These are phyloP conservation scores for Colletotrichum nymphaeae DNA, from an alignment of 2,329 filamentous ascomycete genomes.

Conservation along the genomic window DNA sequence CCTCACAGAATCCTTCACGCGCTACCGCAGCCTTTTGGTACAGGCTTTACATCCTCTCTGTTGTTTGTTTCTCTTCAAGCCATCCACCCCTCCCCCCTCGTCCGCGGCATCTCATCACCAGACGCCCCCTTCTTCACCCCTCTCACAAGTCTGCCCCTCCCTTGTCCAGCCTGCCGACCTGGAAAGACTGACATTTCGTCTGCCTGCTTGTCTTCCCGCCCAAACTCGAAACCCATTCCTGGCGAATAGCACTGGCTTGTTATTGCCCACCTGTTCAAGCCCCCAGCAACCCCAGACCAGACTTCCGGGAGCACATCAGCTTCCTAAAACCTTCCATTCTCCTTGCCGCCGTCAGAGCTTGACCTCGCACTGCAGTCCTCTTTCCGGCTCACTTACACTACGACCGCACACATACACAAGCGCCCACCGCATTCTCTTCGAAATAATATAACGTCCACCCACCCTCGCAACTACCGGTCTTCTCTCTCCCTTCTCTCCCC, in stretches of 20 bases:
- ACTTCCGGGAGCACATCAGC: constrained; percentile 31
- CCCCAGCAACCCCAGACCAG: constrained; percentile 36
- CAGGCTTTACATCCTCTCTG: constrained; percentile 5
- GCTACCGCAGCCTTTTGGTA: constrained; percentile 27
- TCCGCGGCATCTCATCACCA: constrained; percentile 25
- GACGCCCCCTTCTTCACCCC: constrained; percentile 25
- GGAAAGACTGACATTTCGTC: constrained; percentile 15
- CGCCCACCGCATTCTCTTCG: constrained; percentile 44
- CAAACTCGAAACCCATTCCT: constrained; percentile 19
- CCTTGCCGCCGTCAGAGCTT: constrained; percentile 37
- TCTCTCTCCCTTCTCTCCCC: constrained; percentile 40
- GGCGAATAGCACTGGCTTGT: constrained; percentile 30
- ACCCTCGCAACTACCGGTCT: constrained; percentile 48
- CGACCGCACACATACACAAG: constrained; percentile 40
- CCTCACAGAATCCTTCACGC: constrained; percentile 34
- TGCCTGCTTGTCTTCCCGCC: constrained; percentile 30
- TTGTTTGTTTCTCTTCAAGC: background rate
- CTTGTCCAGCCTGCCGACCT: constrained; percentile 25
- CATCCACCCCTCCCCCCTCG: constrained; percentile 4
- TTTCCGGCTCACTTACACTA: constrained; percentile 30
- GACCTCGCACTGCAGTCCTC: constrained; percentile 29
- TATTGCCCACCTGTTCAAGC: constrained; percentile 34
- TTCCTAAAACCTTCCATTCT: constrained; percentile 20
- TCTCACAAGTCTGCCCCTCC: constrained; percentile 25
- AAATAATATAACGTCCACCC: constrained; percentile 49